Evolutionary conservation across 1,284 basidiomycete genomes (phyloP), one percentile per base, ranked within the genome.

Genomic region (Cutaneotrichosporon dermatis): DNA sequence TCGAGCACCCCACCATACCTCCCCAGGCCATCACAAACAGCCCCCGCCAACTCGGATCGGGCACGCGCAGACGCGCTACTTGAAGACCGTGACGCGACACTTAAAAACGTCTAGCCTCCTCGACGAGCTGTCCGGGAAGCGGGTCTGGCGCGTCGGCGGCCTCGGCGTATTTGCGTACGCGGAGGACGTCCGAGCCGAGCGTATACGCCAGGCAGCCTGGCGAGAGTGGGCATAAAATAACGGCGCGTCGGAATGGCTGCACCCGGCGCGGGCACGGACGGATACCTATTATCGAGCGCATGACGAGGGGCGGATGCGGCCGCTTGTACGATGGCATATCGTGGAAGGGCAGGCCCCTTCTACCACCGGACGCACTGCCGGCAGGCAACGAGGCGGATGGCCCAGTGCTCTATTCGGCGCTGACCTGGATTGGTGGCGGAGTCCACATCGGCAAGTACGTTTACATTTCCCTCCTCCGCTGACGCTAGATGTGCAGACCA

Each of bases 221-320:
- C 60, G 61, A 40, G 60, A 68, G n/a, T 74, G 64, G 63, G 25
- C 46, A 16, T 44, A 52, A 4, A 16, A 52, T 4, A 48, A 70
- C 49, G 65, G 66, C 5, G 54, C 59, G 36, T 63, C 65, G 13
- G 88, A 88, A 69, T 88, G 85, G 73, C 83, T 85, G 62, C 86
- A 85, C 4, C 81, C 85, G 13, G 86, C 82, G 25, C 88, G 79
- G 6, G 86, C 84, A 25, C 89, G 82, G n/a, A 85, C 80, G 11
- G 84, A 64, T 4, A 65, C 66, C 13, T 76, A 74, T 57, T 58
- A 54, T 13, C 41, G 58, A 4, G 55, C 59, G 2, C 39, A n/a
- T 11, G 15, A 41, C 10, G 39, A 45, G 36, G 50, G 45, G 9
- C 61, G 63, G 10, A 61, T 69, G 16, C 68, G 68, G 44, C 75